phyloP scores from a whole-genome alignment of 2,329 filamentous ascomycete species.

The Colletotrichum graminicola region DNA sequence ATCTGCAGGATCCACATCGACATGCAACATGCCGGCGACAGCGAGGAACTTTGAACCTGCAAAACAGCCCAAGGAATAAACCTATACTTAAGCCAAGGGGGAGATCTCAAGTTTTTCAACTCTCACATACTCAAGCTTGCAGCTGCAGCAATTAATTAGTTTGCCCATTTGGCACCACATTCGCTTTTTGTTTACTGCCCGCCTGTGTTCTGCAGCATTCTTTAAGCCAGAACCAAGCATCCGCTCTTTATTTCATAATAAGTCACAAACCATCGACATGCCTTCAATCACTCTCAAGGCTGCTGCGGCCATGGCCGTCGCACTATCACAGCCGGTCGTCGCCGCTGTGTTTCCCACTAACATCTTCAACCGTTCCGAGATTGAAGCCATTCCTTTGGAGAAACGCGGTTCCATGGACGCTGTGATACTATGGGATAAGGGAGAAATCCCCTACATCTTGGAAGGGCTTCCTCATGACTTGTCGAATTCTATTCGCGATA shows the following conservation, averaged over 20 bases:
- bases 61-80: no score
- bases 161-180: not conserved
- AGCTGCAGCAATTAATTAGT: not conserved
- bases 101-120: no score
- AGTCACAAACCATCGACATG: not conserved
- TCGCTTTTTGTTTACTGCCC: not conserved
- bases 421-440: not conserved
- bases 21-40: no score
- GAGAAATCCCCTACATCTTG: conserved; percentile 14
- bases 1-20: not conserved
- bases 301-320: conserved; percentile 12
- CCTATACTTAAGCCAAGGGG: no score
- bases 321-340: conserved; percentile 5
- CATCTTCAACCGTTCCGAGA: conserved; percentile 13
- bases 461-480: conserved; percentile 16
- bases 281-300: not conserved
- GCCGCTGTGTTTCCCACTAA: conserved; percentile 1
- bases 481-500: conserved; percentile 11
- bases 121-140: not conserved
- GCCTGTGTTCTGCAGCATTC: not conserved
- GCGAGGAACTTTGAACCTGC: no score
- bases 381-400: conserved; percentile 18
- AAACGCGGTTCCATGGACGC: conserved; percentile 15
- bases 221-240: not conserved
- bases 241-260: not conserved